A percentile compares a stretch with the other conserved stretches of the same genome.
phyloP scores from a whole-genome alignment of 2,329 filamentous ascomycete genomes.

The Talaromyces marneffei region DNA sequence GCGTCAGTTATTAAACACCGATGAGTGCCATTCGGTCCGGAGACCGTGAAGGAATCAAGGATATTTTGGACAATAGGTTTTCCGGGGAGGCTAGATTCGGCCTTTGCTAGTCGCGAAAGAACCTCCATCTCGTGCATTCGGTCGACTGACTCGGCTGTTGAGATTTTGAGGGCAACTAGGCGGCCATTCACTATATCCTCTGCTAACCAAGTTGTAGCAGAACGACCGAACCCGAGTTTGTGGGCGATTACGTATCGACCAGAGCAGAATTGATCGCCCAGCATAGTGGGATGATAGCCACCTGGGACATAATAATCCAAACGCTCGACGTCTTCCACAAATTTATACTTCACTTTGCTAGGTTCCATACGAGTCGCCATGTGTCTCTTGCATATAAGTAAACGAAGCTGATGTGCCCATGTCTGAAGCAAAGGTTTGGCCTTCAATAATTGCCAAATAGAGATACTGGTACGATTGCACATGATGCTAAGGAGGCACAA shows the following conservation, averaged over 20 bases:
- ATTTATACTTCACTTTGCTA: not conserved
- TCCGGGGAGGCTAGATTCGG: conserved; percentile 17
- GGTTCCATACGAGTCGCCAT: not conserved
- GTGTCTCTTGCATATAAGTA: not conserved
- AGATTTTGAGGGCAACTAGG: conserved; percentile 32
- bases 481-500: no score
- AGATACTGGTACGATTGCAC: not conserved
- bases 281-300: conserved; percentile 30
- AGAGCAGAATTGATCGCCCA: conserved; percentile 28
- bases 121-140: not conserved
- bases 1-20: conserved; percentile 18
- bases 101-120: conserved; percentile 12
- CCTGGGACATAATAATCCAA: conserved; percentile 23
- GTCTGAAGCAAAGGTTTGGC: not conserved
- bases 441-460: not conserved
- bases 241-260: conserved; percentile 35
- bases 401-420: not conserved
- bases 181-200: conserved; percentile 22
- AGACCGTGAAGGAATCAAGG: conserved; percentile 19
- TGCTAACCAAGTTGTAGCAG: conserved; percentile 41
- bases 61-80: conserved; percentile 17
- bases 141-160: conserved; percentile 9
- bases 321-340: conserved; percentile 20
- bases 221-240: conserved; percentile 39
- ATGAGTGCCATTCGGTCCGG: conserved; percentile 21